Evolutionary conservation across 2,329 filamentous ascomycete species (phyloP).

Genomic region (Fusarium subtropicale): DNA sequence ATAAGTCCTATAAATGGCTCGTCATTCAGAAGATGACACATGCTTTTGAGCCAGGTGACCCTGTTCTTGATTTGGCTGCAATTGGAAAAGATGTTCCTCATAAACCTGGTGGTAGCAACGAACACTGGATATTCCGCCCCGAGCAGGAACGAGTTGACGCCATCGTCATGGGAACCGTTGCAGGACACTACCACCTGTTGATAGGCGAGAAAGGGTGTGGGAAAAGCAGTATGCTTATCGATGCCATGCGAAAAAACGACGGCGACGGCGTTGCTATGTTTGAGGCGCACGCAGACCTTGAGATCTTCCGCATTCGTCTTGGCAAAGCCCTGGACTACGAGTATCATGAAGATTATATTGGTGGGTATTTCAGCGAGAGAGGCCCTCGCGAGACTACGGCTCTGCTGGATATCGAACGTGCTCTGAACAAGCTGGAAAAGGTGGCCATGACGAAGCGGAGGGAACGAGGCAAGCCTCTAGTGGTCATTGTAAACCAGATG

Average conservation of each 20-base stretch:
- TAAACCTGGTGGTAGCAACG: slow-evolving; percentile 54
- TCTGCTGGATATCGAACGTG: slow-evolving; percentile 92
- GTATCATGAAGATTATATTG: slow-evolving; percentile 97
- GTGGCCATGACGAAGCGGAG: slow-evolving; percentile 81
- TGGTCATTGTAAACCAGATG: slow-evolving; percentile 95
- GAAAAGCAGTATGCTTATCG: slow-evolving; percentile 95
- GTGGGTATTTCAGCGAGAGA: slow-evolving; percentile 92
- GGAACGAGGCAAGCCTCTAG: slow-evolving; percentile 73
- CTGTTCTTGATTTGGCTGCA: slow-evolving; percentile 83
- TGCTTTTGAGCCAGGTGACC: slow-evolving; percentile 92
- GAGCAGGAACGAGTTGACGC: slow-evolving; percentile 85
- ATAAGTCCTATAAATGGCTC: slow-evolving; percentile 87
- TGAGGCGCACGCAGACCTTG: slow-evolving; percentile 92
- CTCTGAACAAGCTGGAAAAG: slow-evolving; percentile 98
- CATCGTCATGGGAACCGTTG: slow-evolving; percentile 79
- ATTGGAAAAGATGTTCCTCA: slow-evolving; percentile 67
- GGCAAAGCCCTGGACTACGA: slow-evolving; percentile 97
- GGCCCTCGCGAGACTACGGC: slow-evolving; percentile 93
- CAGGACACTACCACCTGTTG: slow-evolving; percentile 89
- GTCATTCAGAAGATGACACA: slow-evolving; percentile 93
- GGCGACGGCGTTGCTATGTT: slow-evolving; percentile 94
- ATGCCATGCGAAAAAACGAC: slow-evolving; percentile 93
- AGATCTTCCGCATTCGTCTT: slow-evolving; percentile 92
- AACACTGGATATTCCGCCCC: slow-evolving; percentile 80
- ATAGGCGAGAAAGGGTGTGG: slow-evolving; percentile 97